Base-by-base conservation (phyloP, 352 stramenopile genomes). In the Phytophthora brassicae region DNA sequence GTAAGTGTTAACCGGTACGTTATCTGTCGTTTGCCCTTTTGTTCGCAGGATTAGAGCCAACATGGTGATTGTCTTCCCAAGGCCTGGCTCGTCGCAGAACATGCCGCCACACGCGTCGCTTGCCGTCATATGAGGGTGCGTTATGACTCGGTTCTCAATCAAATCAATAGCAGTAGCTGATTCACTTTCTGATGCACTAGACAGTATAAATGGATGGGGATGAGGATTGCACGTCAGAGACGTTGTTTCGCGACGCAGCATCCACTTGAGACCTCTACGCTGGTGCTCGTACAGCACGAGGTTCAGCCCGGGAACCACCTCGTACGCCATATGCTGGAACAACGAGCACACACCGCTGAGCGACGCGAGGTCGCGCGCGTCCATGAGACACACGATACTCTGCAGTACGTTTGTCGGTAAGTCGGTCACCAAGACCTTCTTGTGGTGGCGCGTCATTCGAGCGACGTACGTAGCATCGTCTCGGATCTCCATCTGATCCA, bases 41-140 rank as follows among this genome's bases (percentile, higher is more conserved):
- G 86, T 93, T 20, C 86, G 81, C 4, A 95, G 51, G 13, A 95
- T 78, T 24, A 95, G 56, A 22, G 86, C 84, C 7, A 94, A 52
- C 76, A 95, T 92, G 11, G 86, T 94, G 50, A 95, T 92, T 0
- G 86, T 95, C 66, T 95, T 95, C 16, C 86, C 86, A 0, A 95
- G 72, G 0, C 86, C 86, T 20, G 86, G 86, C 23, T 95, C 86
- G 44, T 95, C 84, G 45, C 81, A 94, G 35, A 95, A 90, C 43
- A 95, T 77, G 16, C 86, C 86, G 0, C 86, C 84, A 16, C 80
- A 81, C 3, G 72, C 70, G 42, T 95, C 84, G 38, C 67, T 64
- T 44, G 56, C 68, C 6, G 39, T 59, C 26, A 66, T 61, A 2
- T 66, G 48, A 0, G 68, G 42, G 4, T 58, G 35, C 1, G 60